Evolutionary conservation across 306 rosid species (phyloP).

Genomic region (Astragalus glycyphyllos): DNA sequence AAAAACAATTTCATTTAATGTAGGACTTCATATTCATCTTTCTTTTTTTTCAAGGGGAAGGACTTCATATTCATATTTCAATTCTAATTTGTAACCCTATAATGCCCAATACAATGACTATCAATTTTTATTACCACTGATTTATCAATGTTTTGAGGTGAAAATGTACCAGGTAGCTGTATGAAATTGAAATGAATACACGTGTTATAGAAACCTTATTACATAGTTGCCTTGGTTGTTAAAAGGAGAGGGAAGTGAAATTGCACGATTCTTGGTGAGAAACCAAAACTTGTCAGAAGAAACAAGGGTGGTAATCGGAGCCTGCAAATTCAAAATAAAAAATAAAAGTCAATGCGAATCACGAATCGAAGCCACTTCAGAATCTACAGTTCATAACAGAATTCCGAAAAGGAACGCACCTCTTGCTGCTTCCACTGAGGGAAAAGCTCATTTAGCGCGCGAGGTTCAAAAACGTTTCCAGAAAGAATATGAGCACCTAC

Average conservation of each 20-base stretch:
- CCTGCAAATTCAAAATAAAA: constrained; percentile 53
- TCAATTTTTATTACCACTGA: constrained; percentile 14
- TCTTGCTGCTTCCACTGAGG: constrained; percentile 85
- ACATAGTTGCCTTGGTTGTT: constrained; percentile 83
- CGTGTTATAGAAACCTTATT: constrained; percentile 64
- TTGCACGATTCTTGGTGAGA: constrained; percentile 78
- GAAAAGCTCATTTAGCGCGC: constrained; percentile 84
- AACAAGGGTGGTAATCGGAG: constrained; percentile 81
- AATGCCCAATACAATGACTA: constrained; percentile 22
- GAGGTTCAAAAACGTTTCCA: constrained; percentile 94
- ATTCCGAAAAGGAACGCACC: constrained; percentile 49
- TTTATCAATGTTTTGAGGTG: constrained; percentile 19
- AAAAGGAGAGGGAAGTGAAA: constrained; percentile 85
- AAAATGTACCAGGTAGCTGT: neutral
- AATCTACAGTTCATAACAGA: neutral
- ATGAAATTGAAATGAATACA: constrained; percentile 15
- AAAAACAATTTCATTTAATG: constrained; percentile 11
- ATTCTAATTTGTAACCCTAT: constrained; percentile 28
- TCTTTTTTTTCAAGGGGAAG: neutral
- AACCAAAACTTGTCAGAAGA: constrained; percentile 90
- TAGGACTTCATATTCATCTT: constrained; percentile 24
- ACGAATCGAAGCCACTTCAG: neutral
- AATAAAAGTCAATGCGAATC: constrained; percentile 20
- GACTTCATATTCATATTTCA: constrained; percentile 10
- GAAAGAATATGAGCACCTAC: constrained; percentile 93